Conservation (phyloP, 495 filamentous ascomycete genomes). For the Schizothecium vesticola region DNA sequence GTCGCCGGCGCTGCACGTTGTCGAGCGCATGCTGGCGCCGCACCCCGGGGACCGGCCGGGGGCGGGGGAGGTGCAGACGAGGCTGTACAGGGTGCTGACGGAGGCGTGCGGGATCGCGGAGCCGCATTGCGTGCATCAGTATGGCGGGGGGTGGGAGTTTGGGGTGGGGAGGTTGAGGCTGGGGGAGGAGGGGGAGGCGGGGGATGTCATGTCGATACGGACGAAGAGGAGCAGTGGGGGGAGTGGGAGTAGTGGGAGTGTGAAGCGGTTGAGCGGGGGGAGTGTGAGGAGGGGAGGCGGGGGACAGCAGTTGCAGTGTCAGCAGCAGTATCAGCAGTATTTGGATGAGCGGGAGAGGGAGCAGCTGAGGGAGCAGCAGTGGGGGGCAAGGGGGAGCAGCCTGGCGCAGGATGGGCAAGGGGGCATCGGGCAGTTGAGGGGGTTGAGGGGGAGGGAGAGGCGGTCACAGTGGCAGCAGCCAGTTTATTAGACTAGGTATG, state of each 20-base stretch:
- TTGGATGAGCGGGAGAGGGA: neutral
- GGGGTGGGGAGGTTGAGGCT: slow-evolving; percentile 27
- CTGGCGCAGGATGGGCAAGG: neutral
- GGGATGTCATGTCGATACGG: slow-evolving; percentile 21
- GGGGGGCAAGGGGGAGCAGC: neutral
- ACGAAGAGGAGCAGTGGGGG: slow-evolving; percentile 15
- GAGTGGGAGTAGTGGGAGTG: slow-evolving; percentile 1
- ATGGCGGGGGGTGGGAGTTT: slow-evolving; percentile 31
- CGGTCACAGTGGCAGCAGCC: neutral
- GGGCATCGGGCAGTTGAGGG: neutral
- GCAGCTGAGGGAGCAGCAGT: neutral
- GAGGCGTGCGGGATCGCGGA: slow-evolving; percentile 38
- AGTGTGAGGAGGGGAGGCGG: neutral
- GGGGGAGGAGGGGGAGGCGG: slow-evolving; percentile 5
- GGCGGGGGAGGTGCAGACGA: slow-evolving; percentile 41
- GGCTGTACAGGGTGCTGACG: slow-evolving; percentile 41
- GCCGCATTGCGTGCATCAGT: slow-evolving; percentile 42
- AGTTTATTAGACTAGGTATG: neutral
- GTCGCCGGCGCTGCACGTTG: slow-evolving; percentile 41
- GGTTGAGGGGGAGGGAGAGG: neutral
- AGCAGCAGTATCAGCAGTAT: neutral
- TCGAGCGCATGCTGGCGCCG: slow-evolving; percentile 41
- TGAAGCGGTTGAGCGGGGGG: slow-evolving; percentile 3
- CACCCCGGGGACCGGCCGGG: slow-evolving; percentile 42
- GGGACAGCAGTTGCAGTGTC: neutral